These are phyloP conservation scores for Poa annua DNA, from an alignment of 176 grass and related monocot genomes.

Conservation along the genomic window DNA sequence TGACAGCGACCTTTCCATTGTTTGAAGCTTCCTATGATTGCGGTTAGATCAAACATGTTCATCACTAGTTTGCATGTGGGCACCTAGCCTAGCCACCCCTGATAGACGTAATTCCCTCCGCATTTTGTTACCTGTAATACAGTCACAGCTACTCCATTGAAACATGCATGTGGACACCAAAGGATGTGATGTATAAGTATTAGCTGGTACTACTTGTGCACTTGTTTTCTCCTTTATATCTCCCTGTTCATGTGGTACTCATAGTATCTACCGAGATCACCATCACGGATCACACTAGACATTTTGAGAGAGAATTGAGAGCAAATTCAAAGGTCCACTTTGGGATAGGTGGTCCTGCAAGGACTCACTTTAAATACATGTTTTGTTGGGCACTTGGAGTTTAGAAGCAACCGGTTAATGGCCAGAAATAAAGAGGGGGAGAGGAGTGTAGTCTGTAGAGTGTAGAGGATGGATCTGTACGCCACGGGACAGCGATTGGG, in stretches of 20 bases:
- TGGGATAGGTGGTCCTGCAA: constrained; percentile 35
- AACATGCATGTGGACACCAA: not conserved
- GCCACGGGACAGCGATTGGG: constrained; percentile 44
- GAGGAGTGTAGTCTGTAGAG: too few species aligned
- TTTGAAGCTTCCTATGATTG: constrained; percentile 59
- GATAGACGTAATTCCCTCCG: constrained; percentile 8
- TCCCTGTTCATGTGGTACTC: constrained; percentile 23
- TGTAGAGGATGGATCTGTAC: constrained; percentile 40
- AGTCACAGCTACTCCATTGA: not conserved
- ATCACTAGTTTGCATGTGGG: constrained; percentile 47
- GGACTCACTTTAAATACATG: constrained; percentile 26
- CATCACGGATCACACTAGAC: not conserved
- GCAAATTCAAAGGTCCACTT: constrained; percentile 23
- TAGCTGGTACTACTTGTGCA: not conserved
- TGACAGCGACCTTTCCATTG: constrained; percentile 42
- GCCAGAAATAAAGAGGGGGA: not conserved
- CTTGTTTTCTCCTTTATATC: not conserved
- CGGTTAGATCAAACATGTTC: constrained; percentile 47
- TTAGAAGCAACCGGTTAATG: constrained; percentile 17
- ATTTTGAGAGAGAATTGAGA: not conserved
- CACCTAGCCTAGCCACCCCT: not conserved
- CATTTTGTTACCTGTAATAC: not conserved
- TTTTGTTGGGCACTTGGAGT: constrained; percentile 31
- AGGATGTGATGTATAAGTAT: constrained; percentile 16
- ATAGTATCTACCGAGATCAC: not conserved